Percentiles rank a stretch among this genome's conserved stretches.
These are phyloP conservation scores for Fusarium papillatum DNA, from an alignment of 2,329 filamentous ascomycete species.

Conservation along the genomic window DNA sequence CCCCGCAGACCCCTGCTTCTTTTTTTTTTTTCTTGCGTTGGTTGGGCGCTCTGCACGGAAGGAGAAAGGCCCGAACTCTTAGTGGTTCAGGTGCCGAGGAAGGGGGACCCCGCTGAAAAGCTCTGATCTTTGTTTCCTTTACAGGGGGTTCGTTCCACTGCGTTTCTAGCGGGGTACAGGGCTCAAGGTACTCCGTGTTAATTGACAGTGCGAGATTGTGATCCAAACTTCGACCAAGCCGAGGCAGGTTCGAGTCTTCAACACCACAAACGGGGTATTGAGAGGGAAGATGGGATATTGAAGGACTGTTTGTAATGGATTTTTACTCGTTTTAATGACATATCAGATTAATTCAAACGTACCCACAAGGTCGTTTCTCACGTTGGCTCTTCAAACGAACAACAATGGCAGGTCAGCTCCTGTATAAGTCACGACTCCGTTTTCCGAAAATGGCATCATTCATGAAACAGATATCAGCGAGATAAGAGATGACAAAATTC, in stretches of 20 bases:
- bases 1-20: conserved; percentile 40
- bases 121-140: conserved; percentile 21
- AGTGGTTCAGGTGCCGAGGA: conserved; percentile 26
- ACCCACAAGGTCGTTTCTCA: neutral
- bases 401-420: conserved; percentile 15
- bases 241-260: neutral
- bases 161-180: conserved; percentile 35
- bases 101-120: conserved; percentile 29
- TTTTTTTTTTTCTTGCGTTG: conserved; percentile 27
- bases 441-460: conserved; percentile 15
- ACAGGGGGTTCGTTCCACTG: conserved; percentile 22
- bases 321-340: neutral
- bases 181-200: conserved; percentile 18
- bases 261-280: neutral
- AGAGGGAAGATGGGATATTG: neutral
- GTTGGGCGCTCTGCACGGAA: conserved; percentile 16
- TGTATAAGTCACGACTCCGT: conserved; percentile 5
- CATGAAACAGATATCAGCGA: neutral
- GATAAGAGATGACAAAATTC: neutral
- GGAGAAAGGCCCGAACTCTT: neutral
- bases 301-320: neutral
- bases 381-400: neutral
- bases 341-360: neutral
- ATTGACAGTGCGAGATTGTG: conserved; percentile 20
- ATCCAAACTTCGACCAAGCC: neutral